Percentiles rank a stretch among this genome's conserved stretches.
phyloP scores from a whole-genome alignment of 108 stramenopile genomes.

The Conticribra weissflogii region DNA sequence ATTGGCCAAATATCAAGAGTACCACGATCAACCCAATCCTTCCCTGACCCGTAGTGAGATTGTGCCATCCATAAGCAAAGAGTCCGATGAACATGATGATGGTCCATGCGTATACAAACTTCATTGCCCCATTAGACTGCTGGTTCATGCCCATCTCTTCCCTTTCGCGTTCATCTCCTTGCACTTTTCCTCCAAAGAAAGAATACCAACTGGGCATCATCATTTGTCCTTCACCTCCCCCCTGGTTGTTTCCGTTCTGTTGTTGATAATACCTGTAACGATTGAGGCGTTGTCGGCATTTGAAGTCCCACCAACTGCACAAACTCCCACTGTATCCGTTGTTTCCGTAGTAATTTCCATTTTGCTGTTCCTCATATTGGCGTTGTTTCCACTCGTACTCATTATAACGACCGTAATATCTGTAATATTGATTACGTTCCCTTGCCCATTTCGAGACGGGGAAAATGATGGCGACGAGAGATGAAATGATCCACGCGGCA shows the following conservation, averaged over 20 bases:
- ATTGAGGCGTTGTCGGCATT: constrained; percentile 34
- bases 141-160: constrained; percentile 42
- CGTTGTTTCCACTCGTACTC: constrained; percentile 54
- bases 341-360: constrained; percentile 32
- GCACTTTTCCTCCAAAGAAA: constrained; percentile 45
- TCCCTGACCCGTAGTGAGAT: constrained; percentile 36
- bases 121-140: constrained; percentile 31
- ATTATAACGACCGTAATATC: constrained; percentile 34
- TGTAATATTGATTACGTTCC: constrained; percentile 48
- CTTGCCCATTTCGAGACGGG: constrained; percentile 45
- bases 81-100: constrained; percentile 60
- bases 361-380: constrained; percentile 44
- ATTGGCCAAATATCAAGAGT: constrained; percentile 49
- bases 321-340: constrained; percentile 19
- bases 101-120: constrained; percentile 59
- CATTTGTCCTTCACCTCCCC: constrained; percentile 14
- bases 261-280: constrained; percentile 25
- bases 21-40: constrained; percentile 34
- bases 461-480: constrained; percentile 41
- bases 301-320: constrained; percentile 53
- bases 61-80: constrained; percentile 45
- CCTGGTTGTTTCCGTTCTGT: constrained; percentile 23
- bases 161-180: constrained; percentile 37
- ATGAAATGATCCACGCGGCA: constrained; percentile 29
- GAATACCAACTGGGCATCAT: constrained; percentile 51